Evolutionary conservation across 495 filamentous ascomycete genomes (phyloP), one percentile per base, ranked within the genome.

Genomic region (Trichocladium uniseriatum): DNA sequence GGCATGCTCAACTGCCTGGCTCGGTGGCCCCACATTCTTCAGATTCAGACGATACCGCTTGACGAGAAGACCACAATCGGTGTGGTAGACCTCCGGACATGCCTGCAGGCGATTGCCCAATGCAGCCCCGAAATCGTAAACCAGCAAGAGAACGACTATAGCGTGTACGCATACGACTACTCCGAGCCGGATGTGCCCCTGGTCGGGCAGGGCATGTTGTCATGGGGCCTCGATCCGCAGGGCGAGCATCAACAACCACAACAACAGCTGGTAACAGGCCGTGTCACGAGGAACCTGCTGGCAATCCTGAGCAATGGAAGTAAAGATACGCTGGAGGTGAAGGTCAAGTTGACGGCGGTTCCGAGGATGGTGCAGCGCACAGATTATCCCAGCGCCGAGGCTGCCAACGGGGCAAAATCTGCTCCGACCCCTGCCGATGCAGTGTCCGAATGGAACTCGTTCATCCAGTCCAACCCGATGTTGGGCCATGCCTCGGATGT

Each of bases 161-260:
- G 88, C 11, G 82, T 98, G 48, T 98, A 98, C 67, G 91, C 92
- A 18, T 89, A 87, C 68, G 92, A 98, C 60, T 97, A 89, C 66
- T 97, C 92, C 6, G 92, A 98, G 67, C 84, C 85, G 48, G 89
- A 95, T 53, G 85, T 82, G 6, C 92, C 92, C 39, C 77, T 96
- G 48, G 91, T 96, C 10, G 92, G 92, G 15, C 94, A 96, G 64
- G 92, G 92, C 47, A 87, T 97, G 86, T 76, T 98, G 19, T 97
- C 92, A 49, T 84, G 84, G 79, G 82, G 82, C 28, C 74, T 98
- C 42, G 62, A 75, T 41, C 61, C 71, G n/a, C 50, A 50, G 10
- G 44, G 75, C 75, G 31, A 70, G 77, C 10, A 78, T 70, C 32
- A 75, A 72, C 20, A 72, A 72, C 50, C 75, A 71, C 36, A 75